A percentile compares a stretch with the other conserved stretches of the same genome.
These are phyloP conservation scores for Fusarium robinianum DNA, from an alignment of 2,329 filamentous ascomycete species.

Conservation along the genomic window DNA sequence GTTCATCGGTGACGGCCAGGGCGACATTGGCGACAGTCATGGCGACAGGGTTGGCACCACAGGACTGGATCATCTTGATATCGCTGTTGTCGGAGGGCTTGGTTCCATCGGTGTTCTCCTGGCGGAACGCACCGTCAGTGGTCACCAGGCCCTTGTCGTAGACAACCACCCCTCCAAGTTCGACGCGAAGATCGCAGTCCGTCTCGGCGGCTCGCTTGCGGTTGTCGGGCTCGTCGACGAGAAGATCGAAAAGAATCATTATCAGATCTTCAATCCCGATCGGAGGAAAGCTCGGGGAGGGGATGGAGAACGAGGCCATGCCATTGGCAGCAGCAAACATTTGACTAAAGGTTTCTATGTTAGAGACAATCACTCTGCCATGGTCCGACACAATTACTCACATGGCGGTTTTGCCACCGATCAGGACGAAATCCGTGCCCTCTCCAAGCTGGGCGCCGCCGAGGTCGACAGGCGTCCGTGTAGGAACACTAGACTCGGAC, in stretches of 20 bases:
- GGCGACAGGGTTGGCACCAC: neutral
- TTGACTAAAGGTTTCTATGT: neutral
- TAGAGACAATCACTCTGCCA: fast-evolving
- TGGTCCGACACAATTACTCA: slow-evolving; percentile 7
- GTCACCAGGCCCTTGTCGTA: neutral
- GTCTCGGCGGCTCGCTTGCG: slow-evolving; percentile 11
- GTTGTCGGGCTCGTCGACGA: no score
- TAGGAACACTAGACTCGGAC: fast-evolving
- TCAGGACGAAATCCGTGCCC: neutral
- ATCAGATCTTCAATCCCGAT: neutral
- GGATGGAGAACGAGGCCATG: slow-evolving; percentile 1
- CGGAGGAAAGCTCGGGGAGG: fast-evolving
- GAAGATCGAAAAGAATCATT: neutral
- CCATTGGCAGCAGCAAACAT: neutral
- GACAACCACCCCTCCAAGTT: neutral
- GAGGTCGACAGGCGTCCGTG: slow-evolving; percentile 6
- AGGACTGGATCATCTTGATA: slow-evolving; percentile 13
- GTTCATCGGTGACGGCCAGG: slow-evolving; percentile 34
- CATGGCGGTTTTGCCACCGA: slow-evolving; percentile 2
- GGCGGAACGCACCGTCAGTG: neutral
- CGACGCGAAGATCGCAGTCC: slow-evolving; percentile 9
- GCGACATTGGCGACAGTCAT: neutral
- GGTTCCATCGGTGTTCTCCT: fast-evolving
- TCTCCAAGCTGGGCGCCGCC: neutral
- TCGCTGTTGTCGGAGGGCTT: fast-evolving